These are phyloP conservation scores for Platanus orientalis DNA, from an alignment of 164 flowering plant genomes.

Conservation along the genomic window DNA sequence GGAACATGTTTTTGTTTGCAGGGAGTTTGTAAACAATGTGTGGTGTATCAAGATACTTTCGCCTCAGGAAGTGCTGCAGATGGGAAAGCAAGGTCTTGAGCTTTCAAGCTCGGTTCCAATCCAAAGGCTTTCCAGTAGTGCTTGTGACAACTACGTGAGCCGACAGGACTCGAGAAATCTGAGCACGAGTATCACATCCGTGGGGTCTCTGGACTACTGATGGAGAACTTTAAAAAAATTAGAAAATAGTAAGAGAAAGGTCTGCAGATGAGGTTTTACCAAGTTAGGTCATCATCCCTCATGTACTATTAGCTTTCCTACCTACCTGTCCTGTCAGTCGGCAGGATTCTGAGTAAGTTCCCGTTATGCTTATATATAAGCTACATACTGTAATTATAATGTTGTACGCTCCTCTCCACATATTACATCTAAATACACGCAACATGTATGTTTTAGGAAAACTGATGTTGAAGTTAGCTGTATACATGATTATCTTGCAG, in stretches of 20 bases:
- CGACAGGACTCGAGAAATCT: conserved; percentile 52
- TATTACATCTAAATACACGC: conserved; percentile 7
- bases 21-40: conserved; percentile 91
- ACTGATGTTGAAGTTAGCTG: background rate
- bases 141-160: conserved; percentile 51
- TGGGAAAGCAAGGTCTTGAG: conserved; percentile 72
- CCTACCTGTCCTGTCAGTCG: conserved; percentile 1
- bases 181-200: conserved; percentile 59
- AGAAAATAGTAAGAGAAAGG: background rate
- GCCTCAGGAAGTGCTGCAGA: conserved; percentile 80
- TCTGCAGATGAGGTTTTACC: conserved; percentile 6
- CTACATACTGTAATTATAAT: conserved; percentile 7
- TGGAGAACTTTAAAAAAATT: background rate
- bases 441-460: conserved; percentile 1
- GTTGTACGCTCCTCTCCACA: background rate
- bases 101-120: conserved; percentile 56
- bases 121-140: conserved; percentile 51
- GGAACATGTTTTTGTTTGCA: conserved; percentile 29
- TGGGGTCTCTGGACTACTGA: conserved; percentile 66
- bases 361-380: background rate
- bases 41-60: conserved; percentile 96
- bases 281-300: conserved; percentile 13
- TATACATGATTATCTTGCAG: too few relatives aligned
- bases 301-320: conserved; percentile 26
- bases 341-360: background rate